phyloP scores from a whole-genome alignment of 768 basidiomycete species.

The Megacollybia marginata region DNA sequence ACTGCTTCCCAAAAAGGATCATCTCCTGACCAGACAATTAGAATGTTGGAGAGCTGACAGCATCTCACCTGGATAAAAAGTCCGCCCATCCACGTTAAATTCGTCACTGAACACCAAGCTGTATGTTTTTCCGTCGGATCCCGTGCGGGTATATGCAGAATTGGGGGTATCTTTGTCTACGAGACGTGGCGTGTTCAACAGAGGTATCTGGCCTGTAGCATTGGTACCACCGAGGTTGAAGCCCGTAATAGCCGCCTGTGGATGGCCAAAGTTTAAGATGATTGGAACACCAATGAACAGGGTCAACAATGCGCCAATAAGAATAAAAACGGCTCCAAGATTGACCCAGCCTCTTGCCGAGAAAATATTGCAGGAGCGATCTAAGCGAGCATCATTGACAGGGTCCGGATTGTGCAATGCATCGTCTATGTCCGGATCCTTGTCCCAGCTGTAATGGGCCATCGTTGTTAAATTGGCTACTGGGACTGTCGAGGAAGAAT shows the following conservation, averaged over 20 bases:
- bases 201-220: conserved; percentile 78
- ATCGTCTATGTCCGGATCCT: conserved; percentile 86
- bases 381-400: conserved; percentile 52
- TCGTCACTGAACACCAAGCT: conserved; percentile 86
- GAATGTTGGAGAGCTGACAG: no score
- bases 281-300: conserved; percentile 90
- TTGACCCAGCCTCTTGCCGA: conserved; percentile 83
- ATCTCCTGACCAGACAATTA: neutral
- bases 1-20: neutral
- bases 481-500: conserved; percentile 14
- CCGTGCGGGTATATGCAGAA: conserved; percentile 46
- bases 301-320: conserved; percentile 61
- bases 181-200: conserved; percentile 56
- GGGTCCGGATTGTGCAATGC: conserved; percentile 85
- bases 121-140: conserved; percentile 72
- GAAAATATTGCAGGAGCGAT: conserved; percentile 57
- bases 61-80: conserved; percentile 71
- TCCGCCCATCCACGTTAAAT: conserved; percentile 63
- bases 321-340: conserved; percentile 59
- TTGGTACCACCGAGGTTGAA: conserved; percentile 93
- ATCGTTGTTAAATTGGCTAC: conserved; percentile 48
- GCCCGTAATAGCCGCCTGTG: conserved; percentile 30
- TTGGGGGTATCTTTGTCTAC: conserved; percentile 76
- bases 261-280: conserved; percentile 45
- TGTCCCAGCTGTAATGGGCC: conserved; percentile 72